Base-by-base conservation (phyloP, 495 filamentous ascomycete species). In the Aspergillus indologenus region DNA sequence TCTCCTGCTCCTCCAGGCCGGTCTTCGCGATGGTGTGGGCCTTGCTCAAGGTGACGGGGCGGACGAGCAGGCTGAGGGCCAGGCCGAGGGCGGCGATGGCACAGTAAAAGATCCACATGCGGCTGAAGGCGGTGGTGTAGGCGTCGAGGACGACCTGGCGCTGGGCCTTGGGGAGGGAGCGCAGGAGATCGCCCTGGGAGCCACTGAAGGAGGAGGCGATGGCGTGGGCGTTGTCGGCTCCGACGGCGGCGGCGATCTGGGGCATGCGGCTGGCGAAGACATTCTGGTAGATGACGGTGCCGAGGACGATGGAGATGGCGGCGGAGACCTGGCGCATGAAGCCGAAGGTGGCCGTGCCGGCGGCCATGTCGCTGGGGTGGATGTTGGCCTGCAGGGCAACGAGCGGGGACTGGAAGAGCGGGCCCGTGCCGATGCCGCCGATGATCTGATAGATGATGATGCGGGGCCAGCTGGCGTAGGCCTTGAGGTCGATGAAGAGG, bases 81-180 rank as follows among this genome's bases (percentile, higher is more conserved):
- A 90, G 66, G 0, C 83, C 87, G 0, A 84, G 40, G 0, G 65
- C 83, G 6, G 80, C 73, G 12, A 88, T 71, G 4, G 69, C 78
- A 0, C 81, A 79, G 51, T 86, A 90, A 61, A 75, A 76, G 57
- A 90, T 88, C 79, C 84, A 92, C 83, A 90, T 88, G 40, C 79
- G 83, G 50, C 72, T 77, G 56, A 91, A 62, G 23, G 79, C 76
- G 42, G 81, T 75, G 46, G 77, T 83, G 55, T 84, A 89, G 0
- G 83, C 83, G 0, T 61, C 59, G 5, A 80, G 73, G 0, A 85
- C 83, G 23, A 84, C 73, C 0, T 61, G 58, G 31, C 77, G 74
- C 50, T 84, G 74, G 6, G 65, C 65, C 0, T 78, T 66, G 0
- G 78, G 77, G 0, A 90, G 75, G 0, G 69, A 54, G 14, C 69